Evolutionary conservation across 2,329 filamentous ascomycete species (phyloP).

Genomic region (Trichoderma atroviride): DNA sequence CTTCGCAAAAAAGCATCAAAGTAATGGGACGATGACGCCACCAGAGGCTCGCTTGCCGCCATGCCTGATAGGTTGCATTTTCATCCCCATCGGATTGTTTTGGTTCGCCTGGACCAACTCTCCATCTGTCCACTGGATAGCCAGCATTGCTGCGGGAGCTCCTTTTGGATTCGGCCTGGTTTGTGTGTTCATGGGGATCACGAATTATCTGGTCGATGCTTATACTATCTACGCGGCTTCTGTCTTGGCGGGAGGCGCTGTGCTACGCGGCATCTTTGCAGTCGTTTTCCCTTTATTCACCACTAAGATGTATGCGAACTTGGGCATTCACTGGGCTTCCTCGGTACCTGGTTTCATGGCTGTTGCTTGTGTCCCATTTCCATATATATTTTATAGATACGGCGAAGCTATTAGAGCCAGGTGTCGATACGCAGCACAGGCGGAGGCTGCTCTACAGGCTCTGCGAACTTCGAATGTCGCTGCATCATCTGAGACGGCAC

Average conservation of each 20-base stretch:
- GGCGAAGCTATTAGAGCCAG: neutral
- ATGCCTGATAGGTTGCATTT: conserved; percentile 59
- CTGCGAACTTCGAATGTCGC: no score
- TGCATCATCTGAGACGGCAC: no score
- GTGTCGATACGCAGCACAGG: no score
- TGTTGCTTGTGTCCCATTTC: neutral
- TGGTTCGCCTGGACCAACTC: conserved; percentile 68
- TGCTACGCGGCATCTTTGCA: neutral
- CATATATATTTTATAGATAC: neutral
- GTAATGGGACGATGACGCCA: conserved; percentile 32
- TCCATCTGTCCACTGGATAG: conserved; percentile 59
- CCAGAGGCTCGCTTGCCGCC: conserved; percentile 66
- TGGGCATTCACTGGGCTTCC: neutral
- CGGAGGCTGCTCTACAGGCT: no score
- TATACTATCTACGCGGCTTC: conserved; percentile 72
- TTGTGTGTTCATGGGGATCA: conserved; percentile 64
- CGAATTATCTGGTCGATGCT: conserved; percentile 70
- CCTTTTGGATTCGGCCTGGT: conserved; percentile 61
- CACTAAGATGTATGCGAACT: neutral
- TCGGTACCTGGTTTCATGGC: neutral
- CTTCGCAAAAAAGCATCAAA: no score
- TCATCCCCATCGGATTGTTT: conserved; percentile 63
- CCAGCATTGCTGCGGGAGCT: conserved; percentile 47
- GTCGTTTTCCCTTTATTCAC: neutral
- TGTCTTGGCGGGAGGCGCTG: neutral